Evolutionary conservation across 2,329 filamentous ascomycete species (phyloP).

Genomic region (Alternaria burnsii): DNA sequence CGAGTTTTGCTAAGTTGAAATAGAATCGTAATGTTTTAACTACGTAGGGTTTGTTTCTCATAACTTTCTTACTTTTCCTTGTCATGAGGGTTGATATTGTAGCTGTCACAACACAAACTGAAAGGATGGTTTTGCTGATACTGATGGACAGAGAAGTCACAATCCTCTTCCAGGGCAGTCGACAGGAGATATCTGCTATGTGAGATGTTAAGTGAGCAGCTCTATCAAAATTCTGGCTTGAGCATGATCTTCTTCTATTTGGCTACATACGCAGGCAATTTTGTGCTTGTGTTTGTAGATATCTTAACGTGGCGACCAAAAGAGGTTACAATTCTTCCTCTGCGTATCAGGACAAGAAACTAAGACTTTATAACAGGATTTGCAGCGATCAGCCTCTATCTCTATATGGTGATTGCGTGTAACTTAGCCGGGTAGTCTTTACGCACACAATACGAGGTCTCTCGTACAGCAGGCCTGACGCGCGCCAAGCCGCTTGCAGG

Average conservation of each 20-base stretch:
- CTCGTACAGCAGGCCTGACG: background rate
- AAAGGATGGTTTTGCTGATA: background rate
- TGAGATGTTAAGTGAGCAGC: background rate
- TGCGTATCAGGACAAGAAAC: background rate
- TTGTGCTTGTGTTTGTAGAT: background rate
- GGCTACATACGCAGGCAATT: background rate
- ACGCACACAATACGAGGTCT: background rate
- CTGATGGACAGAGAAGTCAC: background rate
- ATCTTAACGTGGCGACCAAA: background rate
- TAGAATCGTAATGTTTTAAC: too few relatives aligned
- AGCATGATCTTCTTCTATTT: background rate
- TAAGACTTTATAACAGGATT: background rate
- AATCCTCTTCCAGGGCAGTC: background rate
- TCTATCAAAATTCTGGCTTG: background rate
- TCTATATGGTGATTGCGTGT: background rate
- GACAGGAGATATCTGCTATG: background rate
- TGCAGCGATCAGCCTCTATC: too few relatives aligned
- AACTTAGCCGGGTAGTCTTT: background rate
- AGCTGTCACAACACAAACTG: background rate
- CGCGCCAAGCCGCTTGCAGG: conserved; percentile 19
- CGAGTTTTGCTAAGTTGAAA: background rate
- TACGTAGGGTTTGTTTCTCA: too few relatives aligned
- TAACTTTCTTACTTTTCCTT: too few relatives aligned
- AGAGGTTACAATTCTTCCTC: background rate
- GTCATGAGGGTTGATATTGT: too few relatives aligned